Conservation (phyloP, 306 rosid genomes). For the Prosopis cineraria region DNA sequence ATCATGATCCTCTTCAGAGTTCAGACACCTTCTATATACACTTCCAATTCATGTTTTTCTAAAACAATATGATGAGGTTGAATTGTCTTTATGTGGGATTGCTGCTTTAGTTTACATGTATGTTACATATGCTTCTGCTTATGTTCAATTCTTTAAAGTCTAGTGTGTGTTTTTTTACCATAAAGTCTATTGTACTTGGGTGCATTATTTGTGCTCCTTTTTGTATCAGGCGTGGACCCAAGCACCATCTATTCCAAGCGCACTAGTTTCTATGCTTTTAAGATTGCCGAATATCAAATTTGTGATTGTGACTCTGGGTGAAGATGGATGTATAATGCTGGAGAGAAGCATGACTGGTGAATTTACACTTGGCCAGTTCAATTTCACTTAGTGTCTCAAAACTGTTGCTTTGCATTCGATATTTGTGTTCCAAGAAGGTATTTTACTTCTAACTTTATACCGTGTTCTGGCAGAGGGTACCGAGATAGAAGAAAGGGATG, state of each 20-base stretch:
- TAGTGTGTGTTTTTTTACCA: too few relatives aligned
- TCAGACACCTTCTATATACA: slow-evolving; percentile 11
- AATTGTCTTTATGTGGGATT: slow-evolving; percentile 16
- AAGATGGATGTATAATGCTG: slow-evolving; percentile 93
- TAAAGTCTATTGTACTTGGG: too few relatives aligned
- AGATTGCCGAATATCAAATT: slow-evolving; percentile 81
- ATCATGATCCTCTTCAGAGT: slow-evolving; percentile 9
- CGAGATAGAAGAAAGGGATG: slow-evolving; percentile 61
- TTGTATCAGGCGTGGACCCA: slow-evolving; percentile 82
- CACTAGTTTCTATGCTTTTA: slow-evolving; percentile 77
- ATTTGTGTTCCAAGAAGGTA: slow-evolving; percentile 25
- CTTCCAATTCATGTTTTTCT: slow-evolving; percentile 5
- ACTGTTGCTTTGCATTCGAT: slow-evolving; percentile 26
- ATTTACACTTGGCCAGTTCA: slow-evolving; percentile 10
- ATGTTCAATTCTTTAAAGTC: slow-evolving; percentile 32
- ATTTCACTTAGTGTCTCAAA: slow-evolving; percentile 7
- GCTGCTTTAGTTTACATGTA: slow-evolving; percentile 7
- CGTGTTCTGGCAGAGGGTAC: slow-evolving; percentile 53
- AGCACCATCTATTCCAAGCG: slow-evolving; percentile 69
- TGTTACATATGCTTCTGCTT: slow-evolving; percentile 25
- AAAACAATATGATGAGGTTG: slow-evolving; percentile 21
- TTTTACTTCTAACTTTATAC: slow-evolving; percentile 27
- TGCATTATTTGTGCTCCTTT: slow-evolving; percentile 19
- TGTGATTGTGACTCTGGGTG: slow-evolving; percentile 89
- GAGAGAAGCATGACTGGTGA: slow-evolving; percentile 71